These are phyloP conservation scores for Evernia prunastri DNA, from an alignment of 495 filamentous ascomycete species.

Conservation along the genomic window DNA sequence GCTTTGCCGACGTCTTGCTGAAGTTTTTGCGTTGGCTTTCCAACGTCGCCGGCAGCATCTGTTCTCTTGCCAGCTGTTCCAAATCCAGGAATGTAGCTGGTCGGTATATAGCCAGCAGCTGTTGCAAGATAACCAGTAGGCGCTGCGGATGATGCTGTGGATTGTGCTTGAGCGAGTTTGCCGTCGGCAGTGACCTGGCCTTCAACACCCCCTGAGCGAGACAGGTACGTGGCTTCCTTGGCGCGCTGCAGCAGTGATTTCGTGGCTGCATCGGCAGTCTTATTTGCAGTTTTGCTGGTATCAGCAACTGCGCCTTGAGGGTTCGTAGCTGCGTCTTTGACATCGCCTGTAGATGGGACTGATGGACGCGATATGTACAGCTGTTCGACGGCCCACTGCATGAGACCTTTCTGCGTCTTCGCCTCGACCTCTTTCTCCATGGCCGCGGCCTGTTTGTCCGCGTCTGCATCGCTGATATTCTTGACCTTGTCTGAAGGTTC, in stretches of 20 bases:
- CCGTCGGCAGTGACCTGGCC: constrained; percentile 13
- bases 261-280: constrained; percentile 12
- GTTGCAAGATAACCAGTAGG: constrained; percentile 16
- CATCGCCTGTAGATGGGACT: constrained; percentile 4
- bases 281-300: constrained; percentile 16
- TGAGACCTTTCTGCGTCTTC: constrained; percentile 49
- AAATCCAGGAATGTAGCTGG: constrained; percentile 21
- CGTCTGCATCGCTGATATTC: constrained; percentile 25
- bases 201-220: constrained; percentile 20
- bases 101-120: constrained; percentile 25
- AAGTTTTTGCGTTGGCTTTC: background rate
- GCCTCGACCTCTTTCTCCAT: constrained; percentile 40
- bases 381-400: constrained; percentile 31
- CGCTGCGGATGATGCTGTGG: background rate
- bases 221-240: constrained; percentile 21
- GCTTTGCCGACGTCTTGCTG: background rate
- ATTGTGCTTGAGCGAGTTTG: constrained; percentile 13
- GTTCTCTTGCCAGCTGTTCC: background rate
- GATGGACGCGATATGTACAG: constrained; percentile 18
- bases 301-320: constrained; percentile 20
- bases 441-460: constrained; percentile 23
- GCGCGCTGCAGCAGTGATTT: constrained; percentile 24
- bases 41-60: background rate
- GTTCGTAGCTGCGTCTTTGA: constrained; percentile 1
- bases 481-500: constrained; percentile 23